phyloP scores from a whole-genome alignment of 202 grass and related monocot species.

The Alloteropsis angusta region DNA sequence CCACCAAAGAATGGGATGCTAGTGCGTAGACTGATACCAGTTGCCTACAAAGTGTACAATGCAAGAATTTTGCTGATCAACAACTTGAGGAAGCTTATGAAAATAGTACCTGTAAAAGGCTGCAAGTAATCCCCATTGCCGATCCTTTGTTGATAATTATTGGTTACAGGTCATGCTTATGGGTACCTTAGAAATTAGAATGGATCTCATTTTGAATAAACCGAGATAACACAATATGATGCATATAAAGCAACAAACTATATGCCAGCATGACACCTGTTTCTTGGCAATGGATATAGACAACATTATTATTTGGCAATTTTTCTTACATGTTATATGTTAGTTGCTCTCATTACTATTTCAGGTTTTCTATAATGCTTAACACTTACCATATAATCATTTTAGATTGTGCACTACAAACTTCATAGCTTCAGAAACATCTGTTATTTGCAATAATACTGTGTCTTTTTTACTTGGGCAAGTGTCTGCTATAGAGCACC shows the following conservation, averaged over 20 bases:
- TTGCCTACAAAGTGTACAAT: conserved; percentile 84
- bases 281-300: neutral
- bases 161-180: neutral
- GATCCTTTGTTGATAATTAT: conserved; percentile 2
- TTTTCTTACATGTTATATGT: neutral
- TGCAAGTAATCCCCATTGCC: conserved; percentile 69
- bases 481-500: neutral
- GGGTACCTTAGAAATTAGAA: neutral
- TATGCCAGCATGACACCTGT: neutral
- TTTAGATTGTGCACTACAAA: neutral
- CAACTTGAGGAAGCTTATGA: conserved; percentile 91
- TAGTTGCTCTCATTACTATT: neutral
- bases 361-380: neutral
- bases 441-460: neutral
- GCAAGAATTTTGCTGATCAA: conserved; percentile 84
- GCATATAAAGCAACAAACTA: neutral
- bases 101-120: conserved; percentile 68
- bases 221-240: neutral
- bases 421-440: neutral
- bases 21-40: conserved; percentile 68
- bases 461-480: neutral
- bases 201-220: neutral
- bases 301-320: neutral
- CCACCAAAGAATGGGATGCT: conserved; percentile 87
- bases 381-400: neutral